These are phyloP conservation scores for Dacryopinax primogenitus DNA, from an alignment of 768 basidiomycete species.

Conservation along the genomic window DNA sequence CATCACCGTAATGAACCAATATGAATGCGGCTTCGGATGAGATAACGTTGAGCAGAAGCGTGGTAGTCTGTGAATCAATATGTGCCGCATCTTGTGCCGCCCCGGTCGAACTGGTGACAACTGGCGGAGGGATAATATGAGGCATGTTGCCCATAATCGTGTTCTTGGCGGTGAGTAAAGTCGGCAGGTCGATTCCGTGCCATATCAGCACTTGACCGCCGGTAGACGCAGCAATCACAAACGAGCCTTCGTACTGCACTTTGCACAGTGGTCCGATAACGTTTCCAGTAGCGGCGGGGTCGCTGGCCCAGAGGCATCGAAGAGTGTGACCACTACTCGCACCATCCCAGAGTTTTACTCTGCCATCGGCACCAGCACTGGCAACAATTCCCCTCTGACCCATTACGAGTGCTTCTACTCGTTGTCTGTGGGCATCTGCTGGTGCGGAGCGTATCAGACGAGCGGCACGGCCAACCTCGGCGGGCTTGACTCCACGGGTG, in stretches of 20 bases:
- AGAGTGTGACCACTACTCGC: conserved; percentile 27
- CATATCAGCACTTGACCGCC: not conserved
- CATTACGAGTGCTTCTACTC: not conserved
- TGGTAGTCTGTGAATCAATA: not conserved
- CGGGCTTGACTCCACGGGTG: conserved; percentile 23
- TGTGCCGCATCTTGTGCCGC: not conserved
- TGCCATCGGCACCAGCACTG: conserved; percentile 50
- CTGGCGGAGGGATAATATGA: not conserved
- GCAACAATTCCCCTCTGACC: conserved; percentile 27
- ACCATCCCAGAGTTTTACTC: conserved; percentile 66
- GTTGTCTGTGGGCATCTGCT: not conserved
- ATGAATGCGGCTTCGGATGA: not conserved
- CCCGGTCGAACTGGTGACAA: not conserved
- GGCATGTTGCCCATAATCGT: not conserved
- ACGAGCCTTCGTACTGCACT: not conserved
- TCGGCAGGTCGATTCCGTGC: not conserved
- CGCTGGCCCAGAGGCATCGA: not conserved
- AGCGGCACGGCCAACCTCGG: not conserved
- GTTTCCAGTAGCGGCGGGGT: not conserved
- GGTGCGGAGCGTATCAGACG: not conserved
- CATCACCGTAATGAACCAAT: conserved; percentile 40
- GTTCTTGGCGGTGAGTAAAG: not conserved
- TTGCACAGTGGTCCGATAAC: not conserved
- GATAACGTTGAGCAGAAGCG: not conserved
- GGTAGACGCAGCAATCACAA: not conserved